Evolutionary conservation across 257 asterid species (phyloP), one percentile per base, ranked within the genome.

Genomic region (Buddleja alternifolia): DNA sequence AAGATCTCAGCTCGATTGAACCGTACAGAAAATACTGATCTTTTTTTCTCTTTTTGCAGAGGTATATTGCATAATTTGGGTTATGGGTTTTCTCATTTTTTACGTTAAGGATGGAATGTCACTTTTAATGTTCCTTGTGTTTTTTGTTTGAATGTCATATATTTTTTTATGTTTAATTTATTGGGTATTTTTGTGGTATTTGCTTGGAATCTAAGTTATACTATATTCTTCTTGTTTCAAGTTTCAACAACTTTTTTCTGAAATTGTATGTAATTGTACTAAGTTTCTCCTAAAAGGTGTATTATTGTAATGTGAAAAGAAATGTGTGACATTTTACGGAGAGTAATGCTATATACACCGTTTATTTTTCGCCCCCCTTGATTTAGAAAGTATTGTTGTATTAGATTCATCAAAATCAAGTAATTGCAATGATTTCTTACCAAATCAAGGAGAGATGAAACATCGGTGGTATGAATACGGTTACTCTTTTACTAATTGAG

Each of bases 151-250:
- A 41, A 14, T 8, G n/a, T 14, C 53, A 53, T 15, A 60, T 19
- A 60, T 57, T 34, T 23, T 32, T 37, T 45, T 52, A 19, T 44
- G 19, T 45, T 60, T 52, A 10, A 39, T 12, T 23, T 34, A 10
- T 39, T 63, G 16, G 15, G 7, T 61, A 16, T 19, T 60, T 36
- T 60, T 48, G 11, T 21, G 37, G 56, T 19, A 14, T 60, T 76
- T 76, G 76, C 75, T 70, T 77, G 83, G 78, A 71, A 73, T 59
- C 67, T 69, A 76, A 71, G 78, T 71, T 34, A 53, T 32, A 16
- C 24, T 61, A 20, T n/a, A 29, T 46, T 8, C n/a, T 60, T 25
- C 7, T 12, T 62, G 21, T 53, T 60, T 29, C 11, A n/a, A n/a
- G n/a, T n/a, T n/a, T 41, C n/a, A 11, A 16, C 36, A 14, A 42